Conservation (phyloP, 2,329 filamentous ascomycete genomes). For the Talaromyces sp. region DNA sequence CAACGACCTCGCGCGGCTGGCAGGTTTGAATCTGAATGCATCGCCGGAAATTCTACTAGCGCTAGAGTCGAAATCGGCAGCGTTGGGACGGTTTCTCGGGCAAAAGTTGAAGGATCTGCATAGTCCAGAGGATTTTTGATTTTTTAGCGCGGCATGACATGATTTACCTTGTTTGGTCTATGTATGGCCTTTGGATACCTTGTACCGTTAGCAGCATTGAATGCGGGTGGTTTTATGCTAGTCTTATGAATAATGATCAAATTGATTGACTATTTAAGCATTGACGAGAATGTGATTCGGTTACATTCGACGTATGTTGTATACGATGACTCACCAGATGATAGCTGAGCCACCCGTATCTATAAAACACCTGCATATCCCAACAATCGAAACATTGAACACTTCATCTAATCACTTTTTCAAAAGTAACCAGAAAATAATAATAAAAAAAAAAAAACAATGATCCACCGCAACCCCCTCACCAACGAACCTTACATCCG, state of each 20-base stretch:
- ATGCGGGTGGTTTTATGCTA: neutral
- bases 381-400: neutral
- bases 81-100: slow-evolving; percentile 33
- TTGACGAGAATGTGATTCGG: no score
- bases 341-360: neutral
- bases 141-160: neutral
- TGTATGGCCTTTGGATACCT: neutral
- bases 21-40: slow-evolving; percentile 33
- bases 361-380: neutral
- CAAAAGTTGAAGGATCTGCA: slow-evolving; percentile 36
- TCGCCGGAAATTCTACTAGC: slow-evolving; percentile 34
- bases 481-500: slow-evolving; percentile 21
- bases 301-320: no score
- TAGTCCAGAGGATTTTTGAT: slow-evolving; percentile 37
- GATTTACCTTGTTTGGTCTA: no score
- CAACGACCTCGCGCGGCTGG: slow-evolving; percentile 32
- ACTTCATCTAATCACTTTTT: neutral
- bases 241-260: neutral
- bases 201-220: neutral
- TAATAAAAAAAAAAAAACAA: slow-evolving; percentile 4
- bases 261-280: neutral
- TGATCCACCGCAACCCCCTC: slow-evolving; percentile 14
- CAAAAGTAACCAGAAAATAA: no score
- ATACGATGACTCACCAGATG: neutral
- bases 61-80: slow-evolving; percentile 38